phyloP scores from a whole-genome alignment of 2,329 filamentous ascomycete species.

The Zalaria sp. region DNA sequence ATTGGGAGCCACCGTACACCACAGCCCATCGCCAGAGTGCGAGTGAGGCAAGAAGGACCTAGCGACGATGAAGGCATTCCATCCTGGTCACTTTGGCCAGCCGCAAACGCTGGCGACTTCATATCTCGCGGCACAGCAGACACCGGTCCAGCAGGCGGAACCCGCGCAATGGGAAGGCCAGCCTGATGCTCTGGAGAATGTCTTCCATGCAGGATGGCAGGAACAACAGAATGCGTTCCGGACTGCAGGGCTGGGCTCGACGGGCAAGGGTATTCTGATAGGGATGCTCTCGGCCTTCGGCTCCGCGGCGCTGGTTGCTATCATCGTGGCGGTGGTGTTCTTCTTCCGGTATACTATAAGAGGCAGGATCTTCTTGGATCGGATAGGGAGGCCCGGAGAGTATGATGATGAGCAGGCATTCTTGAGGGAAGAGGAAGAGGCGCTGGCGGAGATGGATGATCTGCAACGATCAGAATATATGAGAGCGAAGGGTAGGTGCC shows the following conservation, averaged over 20 bases:
- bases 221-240: not conserved
- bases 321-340: constrained; percentile 72
- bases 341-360: constrained; percentile 84
- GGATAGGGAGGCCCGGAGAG: constrained; percentile 84
- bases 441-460: constrained; percentile 90
- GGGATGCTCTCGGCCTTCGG: constrained; percentile 89
- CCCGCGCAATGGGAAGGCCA: constrained; percentile 3
- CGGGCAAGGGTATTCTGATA: constrained; percentile 74
- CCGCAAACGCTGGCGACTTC: constrained; percentile 7
- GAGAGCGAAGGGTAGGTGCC: constrained; percentile 70
- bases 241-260: constrained; percentile 24
- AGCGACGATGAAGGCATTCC: not conserved
- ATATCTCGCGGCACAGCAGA: constrained; percentile 4
- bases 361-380: constrained; percentile 83
- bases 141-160: constrained; percentile 1
- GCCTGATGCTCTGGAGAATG: no score
- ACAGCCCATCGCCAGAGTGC: constrained; percentile 7
- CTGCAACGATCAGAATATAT: constrained; percentile 80
- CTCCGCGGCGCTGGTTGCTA: constrained; percentile 69
- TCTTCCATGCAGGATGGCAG: not conserved
- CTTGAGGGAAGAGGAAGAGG: constrained; percentile 83
- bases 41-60: constrained; percentile 5
- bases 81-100: not conserved
- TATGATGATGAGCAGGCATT: constrained; percentile 97
- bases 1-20: not conserved